Percentiles rank a stretch among this genome's conserved stretches.
Conservation (phyloP, 192 early-diverging fungal genomes). For the Coemansia sp. region DNA sequence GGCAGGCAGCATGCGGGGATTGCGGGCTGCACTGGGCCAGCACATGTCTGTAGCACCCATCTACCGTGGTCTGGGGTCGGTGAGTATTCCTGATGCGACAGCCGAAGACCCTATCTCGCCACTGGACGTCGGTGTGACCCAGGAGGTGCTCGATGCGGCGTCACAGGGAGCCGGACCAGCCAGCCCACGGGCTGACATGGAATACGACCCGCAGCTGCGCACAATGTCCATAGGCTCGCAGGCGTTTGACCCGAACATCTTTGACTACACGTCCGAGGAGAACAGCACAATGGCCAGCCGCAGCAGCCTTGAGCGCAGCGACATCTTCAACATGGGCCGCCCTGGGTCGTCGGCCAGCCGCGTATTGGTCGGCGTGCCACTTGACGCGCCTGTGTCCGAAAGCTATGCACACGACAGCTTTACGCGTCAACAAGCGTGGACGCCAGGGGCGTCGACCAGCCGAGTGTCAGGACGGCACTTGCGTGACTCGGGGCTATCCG, state of each 20-base stretch:
- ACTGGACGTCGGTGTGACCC: background rate
- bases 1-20: background rate
- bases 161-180: background rate
- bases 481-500: background rate
- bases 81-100: constrained; percentile 9
- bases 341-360: constrained; percentile 36
- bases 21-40: constrained; percentile 14
- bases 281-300: constrained; percentile 52
- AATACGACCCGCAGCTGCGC: constrained; percentile 22
- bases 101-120: constrained; percentile 3
- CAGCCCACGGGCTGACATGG: constrained; percentile 1
- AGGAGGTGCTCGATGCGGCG: constrained; percentile 12
- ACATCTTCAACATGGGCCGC: constrained; percentile 13
- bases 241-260: constrained; percentile 43
- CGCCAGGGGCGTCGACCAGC: constrained; percentile 8
- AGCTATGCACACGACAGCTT: constrained; percentile 17
- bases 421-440: no score
- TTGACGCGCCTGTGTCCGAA: constrained; percentile 22
- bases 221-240: constrained; percentile 32
- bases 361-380: constrained; percentile 39
- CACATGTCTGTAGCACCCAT: constrained; percentile 4
- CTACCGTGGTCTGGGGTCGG: constrained; percentile 7
- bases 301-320: constrained; percentile 47
- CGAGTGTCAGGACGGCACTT: background rate
- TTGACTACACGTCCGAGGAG: constrained; percentile 47